phyloP scores from a whole-genome alignment of 2,329 filamentous ascomycete species.

The Atkinsonella hypoxylon region DNA sequence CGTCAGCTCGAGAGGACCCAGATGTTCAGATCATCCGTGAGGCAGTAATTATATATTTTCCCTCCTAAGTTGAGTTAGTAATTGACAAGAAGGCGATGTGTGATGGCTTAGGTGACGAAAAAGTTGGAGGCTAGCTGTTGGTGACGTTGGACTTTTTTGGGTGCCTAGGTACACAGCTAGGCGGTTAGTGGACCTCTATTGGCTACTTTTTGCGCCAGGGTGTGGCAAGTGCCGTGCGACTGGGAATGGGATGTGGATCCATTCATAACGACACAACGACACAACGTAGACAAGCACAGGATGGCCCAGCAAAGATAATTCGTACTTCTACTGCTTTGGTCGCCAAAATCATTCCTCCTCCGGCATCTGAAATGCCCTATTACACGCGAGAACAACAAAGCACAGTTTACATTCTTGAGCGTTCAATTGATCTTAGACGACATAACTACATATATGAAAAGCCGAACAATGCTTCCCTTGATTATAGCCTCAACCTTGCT shows the following conservation, averaged over 20 bases:
- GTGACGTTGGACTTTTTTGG: not conserved
- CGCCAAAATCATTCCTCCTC: no score
- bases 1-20: not conserved
- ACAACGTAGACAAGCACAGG: not conserved
- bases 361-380: no score
- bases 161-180: not conserved
- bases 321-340: no score
- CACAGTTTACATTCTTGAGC: conserved; percentile 18
- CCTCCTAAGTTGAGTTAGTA: no score
- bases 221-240: not conserved
- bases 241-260: not conserved
- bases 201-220: not conserved
- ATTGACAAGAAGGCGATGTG: no score
- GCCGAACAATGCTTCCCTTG: conserved; percentile 24
- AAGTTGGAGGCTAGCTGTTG: not conserved
- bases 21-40: not conserved
- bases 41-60: not conserved
- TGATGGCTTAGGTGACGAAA: not conserved
- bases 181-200: not conserved
- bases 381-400: no score
- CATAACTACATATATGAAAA: conserved; percentile 32
- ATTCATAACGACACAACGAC: no score
- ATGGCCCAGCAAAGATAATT: no score
- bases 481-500: conserved; percentile 26
- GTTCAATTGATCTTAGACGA: conserved; percentile 29